A percentile compares a stretch with the other conserved stretches of the same genome.
These are phyloP conservation scores for Corylus avellana DNA, from an alignment of 306 rosid genomes.

Conservation along the genomic window DNA sequence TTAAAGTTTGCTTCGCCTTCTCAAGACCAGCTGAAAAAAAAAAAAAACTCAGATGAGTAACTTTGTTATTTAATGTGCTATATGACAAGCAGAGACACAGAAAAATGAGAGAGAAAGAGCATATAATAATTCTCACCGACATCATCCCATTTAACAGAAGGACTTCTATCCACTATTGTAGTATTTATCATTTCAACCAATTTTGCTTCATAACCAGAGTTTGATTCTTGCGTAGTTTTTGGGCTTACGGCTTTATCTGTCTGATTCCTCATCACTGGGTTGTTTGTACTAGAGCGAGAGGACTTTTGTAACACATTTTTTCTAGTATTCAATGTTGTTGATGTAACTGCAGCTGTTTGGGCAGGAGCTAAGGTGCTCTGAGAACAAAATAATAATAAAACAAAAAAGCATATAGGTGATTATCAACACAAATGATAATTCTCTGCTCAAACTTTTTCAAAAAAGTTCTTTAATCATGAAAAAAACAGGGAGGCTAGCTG, in stretches of 20 bases:
- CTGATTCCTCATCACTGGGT: slow-evolving; percentile 32
- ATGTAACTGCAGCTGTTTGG: slow-evolving; percentile 46
- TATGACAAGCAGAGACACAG: slow-evolving; percentile 2
- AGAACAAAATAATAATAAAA: not conserved
- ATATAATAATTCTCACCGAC: slow-evolving; percentile 58
- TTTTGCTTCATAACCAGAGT: slow-evolving; percentile 59
- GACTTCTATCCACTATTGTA: slow-evolving; percentile 92
- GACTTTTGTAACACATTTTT: slow-evolving; percentile 45
- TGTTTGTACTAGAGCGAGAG: slow-evolving; percentile 34
- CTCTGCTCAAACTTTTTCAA: not conserved
- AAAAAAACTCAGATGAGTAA: slow-evolving; percentile 37
- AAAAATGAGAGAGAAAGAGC: slow-evolving; percentile 3
- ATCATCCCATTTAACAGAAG: slow-evolving; percentile 96
- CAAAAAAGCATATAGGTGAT: not conserved
- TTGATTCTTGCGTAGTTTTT: slow-evolving; percentile 55
- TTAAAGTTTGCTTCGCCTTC: slow-evolving; percentile 90
- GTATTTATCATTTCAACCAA: slow-evolving; percentile 90
- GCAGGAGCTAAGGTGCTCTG: slow-evolving; percentile 56
- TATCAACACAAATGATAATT: not conserved
- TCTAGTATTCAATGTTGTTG: slow-evolving; percentile 43
- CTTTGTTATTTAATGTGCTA: slow-evolving; percentile 9
- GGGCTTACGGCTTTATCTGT: slow-evolving; percentile 54
- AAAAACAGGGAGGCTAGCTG: not conserved
- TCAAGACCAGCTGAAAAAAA: slow-evolving; percentile 85
- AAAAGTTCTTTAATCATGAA: not conserved